A percentile compares a stretch with the other conserved stretches of the same genome.
Conservation (phyloP, 257 asterid species). For the Solanum neorickii region DNA sequence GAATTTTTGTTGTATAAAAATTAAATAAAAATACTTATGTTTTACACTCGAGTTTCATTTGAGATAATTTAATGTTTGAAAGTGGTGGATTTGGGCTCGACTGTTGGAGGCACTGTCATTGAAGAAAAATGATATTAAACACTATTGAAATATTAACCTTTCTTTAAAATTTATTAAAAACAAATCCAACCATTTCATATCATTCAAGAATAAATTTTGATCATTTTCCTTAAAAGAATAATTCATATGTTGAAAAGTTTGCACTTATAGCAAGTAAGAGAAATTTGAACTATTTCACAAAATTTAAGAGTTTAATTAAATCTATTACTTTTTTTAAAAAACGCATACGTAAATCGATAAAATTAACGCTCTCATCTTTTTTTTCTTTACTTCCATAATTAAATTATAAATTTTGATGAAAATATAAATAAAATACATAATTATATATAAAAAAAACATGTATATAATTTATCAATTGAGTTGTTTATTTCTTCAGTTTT, state of each 20-base stretch:
- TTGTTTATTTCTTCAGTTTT: background rate
- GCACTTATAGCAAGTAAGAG: background rate
- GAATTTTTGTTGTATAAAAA: background rate
- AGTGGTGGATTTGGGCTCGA: background rate
- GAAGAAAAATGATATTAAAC: accelerated
- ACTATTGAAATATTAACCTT: background rate
- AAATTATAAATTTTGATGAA: no score
- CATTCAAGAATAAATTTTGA: background rate
- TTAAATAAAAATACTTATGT: background rate
- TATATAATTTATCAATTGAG: background rate
- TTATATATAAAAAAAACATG: no score
- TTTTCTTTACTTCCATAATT: background rate
- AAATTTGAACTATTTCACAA: no score
- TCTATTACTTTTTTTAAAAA: no score
- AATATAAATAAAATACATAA: no score
- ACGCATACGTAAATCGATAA: background rate
- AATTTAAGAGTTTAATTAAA: background rate
- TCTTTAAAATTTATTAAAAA: background rate
- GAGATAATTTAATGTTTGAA: background rate
- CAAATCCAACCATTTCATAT: background rate
- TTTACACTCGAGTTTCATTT: background rate
- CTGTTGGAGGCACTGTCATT: background rate
- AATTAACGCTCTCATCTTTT: background rate
- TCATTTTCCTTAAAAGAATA: background rate
- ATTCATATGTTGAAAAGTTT: background rate